Conservation (phyloP, 2,329 filamentous ascomycete species). For the Claviceps spartinae region DNA sequence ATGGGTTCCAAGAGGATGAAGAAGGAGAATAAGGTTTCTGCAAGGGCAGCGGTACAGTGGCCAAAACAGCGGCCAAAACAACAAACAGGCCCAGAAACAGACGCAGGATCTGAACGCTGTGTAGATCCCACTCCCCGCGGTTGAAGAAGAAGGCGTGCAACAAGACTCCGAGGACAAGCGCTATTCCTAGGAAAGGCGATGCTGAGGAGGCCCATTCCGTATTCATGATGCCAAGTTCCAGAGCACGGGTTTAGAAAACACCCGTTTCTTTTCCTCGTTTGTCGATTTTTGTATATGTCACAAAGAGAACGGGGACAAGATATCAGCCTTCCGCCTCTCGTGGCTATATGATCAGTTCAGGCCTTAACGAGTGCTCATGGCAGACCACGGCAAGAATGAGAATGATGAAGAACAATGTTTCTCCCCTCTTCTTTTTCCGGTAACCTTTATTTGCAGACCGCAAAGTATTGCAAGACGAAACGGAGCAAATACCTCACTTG, state of each 20-base stretch:
- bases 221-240: not conserved
- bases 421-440: too few species aligned
- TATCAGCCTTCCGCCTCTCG: too few species aligned
- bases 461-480: too few species aligned
- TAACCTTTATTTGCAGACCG: too few species aligned
- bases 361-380: too few species aligned
- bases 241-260: too few species aligned
- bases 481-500: too few species aligned
- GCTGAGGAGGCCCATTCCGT: not conserved
- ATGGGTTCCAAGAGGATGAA: not conserved
- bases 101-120: conserved; percentile 2
- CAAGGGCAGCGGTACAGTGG: not conserved
- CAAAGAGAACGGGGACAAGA: not conserved
- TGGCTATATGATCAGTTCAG: too few species aligned
- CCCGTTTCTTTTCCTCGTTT: not conserved
- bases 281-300: not conserved
- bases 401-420: too few species aligned
- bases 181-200: conserved; percentile 16
- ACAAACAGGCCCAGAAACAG: not conserved
- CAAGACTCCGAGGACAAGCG: conserved; percentile 11
- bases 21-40: not conserved
- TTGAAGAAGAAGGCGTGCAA: conserved; percentile 12
- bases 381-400: too few species aligned
- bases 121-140: conserved; percentile 15
- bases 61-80: not conserved